Evolutionary conservation across 2,329 filamentous ascomycete genomes (phyloP), one percentile per base, ranked within the genome.

Genomic region (Zasmidium angulare): DNA sequence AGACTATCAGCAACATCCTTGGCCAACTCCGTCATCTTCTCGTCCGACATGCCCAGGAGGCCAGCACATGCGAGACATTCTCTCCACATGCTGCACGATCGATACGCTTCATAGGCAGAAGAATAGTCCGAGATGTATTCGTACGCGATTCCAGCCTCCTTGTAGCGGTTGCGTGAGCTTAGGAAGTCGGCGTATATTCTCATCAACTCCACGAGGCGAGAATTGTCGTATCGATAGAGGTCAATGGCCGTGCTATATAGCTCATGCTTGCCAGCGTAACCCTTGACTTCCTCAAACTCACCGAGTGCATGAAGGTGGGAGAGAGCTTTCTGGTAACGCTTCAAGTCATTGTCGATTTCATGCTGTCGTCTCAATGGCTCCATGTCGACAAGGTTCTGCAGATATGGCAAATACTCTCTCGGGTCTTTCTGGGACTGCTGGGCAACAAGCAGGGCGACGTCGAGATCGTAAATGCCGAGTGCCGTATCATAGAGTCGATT

Each of bases 341-440:
- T 84, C 2, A 99, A 85, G 71, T 96, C 87, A 69, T 98, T 89
- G 71, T 99, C 95, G 54, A 99, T 96, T 46, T 86, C 86, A 67
- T 93, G 96, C 54, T 87, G 84, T 47, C 91, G 86, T 20, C 91
- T 86, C 11, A 89, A 75, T 11, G 85, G 81, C 0, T 89, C 77
- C 66, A 96, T 82, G 61, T 87, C 83, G 72, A 97, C 91, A 1
- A 99, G 82, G 36, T 87, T 87, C 71, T 96, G 93, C 53, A 99
- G 86, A 71, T 98, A 98, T 2, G 95, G 95, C 7, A 98, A 84
- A 68, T 99, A 99, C 74, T 99, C 95, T 66, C 92, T 83, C 1
- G 95, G 95, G 68, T 99, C 95, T 72, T 93, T 91, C 75, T 99
- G 95, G 0, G 93, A 95, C 72, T 97, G 93, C 71, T 99, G 95